Conservation (phyloP, 257 asterid species). For the Thymus mandschuricus region DNA sequence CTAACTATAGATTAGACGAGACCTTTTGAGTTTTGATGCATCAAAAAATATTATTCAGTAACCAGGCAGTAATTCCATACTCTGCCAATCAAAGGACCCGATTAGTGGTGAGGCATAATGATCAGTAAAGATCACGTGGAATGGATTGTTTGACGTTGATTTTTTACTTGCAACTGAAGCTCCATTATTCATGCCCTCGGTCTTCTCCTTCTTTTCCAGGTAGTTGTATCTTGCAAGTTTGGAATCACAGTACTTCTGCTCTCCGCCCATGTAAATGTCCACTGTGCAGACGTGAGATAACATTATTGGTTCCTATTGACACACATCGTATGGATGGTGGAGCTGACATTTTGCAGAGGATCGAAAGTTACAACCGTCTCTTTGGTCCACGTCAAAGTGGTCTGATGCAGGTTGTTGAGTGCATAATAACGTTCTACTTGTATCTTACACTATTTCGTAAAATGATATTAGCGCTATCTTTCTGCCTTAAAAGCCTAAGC, state of each 20-base stretch:
- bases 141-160: neutral
- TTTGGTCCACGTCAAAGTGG: slow-evolving; percentile 62
- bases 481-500: slow-evolving; percentile 8
- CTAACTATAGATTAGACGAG: slow-evolving; percentile 8
- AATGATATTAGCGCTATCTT: slow-evolving; percentile 14
- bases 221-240: slow-evolving; percentile 75
- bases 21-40: neutral
- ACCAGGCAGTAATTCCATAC: too few species aligned
- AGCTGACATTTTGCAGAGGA: slow-evolving; percentile 56
- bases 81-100: neutral
- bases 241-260: slow-evolving; percentile 76
- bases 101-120: neutral
- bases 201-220: slow-evolving; percentile 46
- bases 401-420: slow-evolving; percentile 67
- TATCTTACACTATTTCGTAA: slow-evolving; percentile 6
- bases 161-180: neutral
- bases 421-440: slow-evolving; percentile 6
- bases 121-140: slow-evolving; percentile 10
- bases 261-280: slow-evolving; percentile 90
- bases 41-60: neutral
- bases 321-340: slow-evolving; percentile 49
- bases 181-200: neutral
- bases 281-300: slow-evolving; percentile 86
- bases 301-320: slow-evolving; percentile 83
- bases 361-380: slow-evolving; percentile 75